These are phyloP conservation scores for Achaetomiella virescens DNA, from an alignment of 495 filamentous ascomycete species.

Conservation along the genomic window DNA sequence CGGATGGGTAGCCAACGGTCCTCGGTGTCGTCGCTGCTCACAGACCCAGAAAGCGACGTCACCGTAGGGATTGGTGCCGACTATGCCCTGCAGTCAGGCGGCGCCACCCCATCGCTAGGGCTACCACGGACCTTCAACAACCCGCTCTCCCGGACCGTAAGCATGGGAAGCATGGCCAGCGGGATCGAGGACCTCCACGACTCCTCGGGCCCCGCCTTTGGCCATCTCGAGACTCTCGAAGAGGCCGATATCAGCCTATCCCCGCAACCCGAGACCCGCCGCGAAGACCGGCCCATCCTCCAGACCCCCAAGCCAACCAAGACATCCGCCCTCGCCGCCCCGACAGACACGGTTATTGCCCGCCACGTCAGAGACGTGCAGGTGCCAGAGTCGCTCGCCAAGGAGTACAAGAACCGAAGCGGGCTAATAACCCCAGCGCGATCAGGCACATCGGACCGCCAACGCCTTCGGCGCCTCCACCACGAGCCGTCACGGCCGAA, in stretches of 20 bases:
- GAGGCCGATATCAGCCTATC: conserved; percentile 36
- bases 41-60: conserved; percentile 59
- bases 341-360: conserved; percentile 83
- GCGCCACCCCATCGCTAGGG: conserved; percentile 58
- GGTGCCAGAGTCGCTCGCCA: conserved; percentile 80
- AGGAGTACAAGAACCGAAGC: conserved; percentile 64
- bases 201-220: conserved; percentile 30
- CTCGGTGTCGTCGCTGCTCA: conserved; percentile 67
- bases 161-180: conserved; percentile 91
- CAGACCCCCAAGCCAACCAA: conserved; percentile 47
- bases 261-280: conserved; percentile 21
- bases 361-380: conserved; percentile 82
- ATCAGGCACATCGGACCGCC: conserved; percentile 45
- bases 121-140: conserved; percentile 47
- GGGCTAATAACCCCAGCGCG: conserved; percentile 48
- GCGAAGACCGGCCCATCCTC: conserved; percentile 26
- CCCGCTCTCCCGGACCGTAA: conserved; percentile 69
- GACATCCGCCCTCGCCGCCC: conserved; percentile 42
- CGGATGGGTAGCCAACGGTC: conserved; percentile 72
- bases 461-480: conserved; percentile 33
- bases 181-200: conserved; percentile 75
- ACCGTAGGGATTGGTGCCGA: conserved; percentile 66
- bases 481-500: conserved; percentile 59
- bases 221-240: conserved; percentile 48
- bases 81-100: conserved; percentile 79